Conservation (phyloP, 2,329 filamentous ascomycete species). For the Aspergillus sp. region DNA sequence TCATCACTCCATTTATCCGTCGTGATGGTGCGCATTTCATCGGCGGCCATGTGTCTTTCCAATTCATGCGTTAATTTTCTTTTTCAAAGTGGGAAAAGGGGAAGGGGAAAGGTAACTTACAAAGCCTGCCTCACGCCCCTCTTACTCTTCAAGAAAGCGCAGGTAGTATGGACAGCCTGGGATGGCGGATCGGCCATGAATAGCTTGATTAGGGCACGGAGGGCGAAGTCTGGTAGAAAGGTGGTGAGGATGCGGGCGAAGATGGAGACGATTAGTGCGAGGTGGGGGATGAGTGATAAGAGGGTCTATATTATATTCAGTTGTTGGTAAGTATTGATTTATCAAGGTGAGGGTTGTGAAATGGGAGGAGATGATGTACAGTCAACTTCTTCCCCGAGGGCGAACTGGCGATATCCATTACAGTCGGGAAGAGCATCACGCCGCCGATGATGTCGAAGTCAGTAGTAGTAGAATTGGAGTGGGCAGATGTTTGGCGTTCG, state of each 20-base stretch:
- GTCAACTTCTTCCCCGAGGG: conserved; percentile 59
- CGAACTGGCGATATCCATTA: conserved; percentile 69
- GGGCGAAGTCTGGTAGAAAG: conserved; percentile 42
- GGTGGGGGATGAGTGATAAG: conserved; percentile 38
- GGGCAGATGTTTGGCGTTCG: conserved; percentile 25
- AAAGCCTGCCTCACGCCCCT: conserved; percentile 58
- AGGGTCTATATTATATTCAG: conserved; percentile 33
- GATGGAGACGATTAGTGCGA: conserved; percentile 40
- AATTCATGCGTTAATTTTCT: too few species aligned
- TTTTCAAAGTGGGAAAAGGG: background rate
- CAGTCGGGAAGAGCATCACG: conserved; percentile 72
- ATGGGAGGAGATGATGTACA: conserved; percentile 25
- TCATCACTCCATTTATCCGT: conserved; percentile 60
- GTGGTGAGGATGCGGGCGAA: conserved; percentile 48
- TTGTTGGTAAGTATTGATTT: too few species aligned
- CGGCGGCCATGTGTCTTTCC: conserved; percentile 52
- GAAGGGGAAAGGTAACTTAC: conserved; percentile 30
- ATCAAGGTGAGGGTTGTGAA: background rate
- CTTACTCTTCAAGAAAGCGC: conserved; percentile 52
- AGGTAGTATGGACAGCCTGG: conserved; percentile 51
- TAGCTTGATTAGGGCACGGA: conserved; percentile 46
- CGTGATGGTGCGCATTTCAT: conserved; percentile 61
- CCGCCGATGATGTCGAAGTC: conserved; percentile 51
- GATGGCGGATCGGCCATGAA: conserved; percentile 44
- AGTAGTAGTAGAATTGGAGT: background rate